Conservation (phyloP, 495 filamentous ascomycete genomes). For the Cryomyces minteri region DNA sequence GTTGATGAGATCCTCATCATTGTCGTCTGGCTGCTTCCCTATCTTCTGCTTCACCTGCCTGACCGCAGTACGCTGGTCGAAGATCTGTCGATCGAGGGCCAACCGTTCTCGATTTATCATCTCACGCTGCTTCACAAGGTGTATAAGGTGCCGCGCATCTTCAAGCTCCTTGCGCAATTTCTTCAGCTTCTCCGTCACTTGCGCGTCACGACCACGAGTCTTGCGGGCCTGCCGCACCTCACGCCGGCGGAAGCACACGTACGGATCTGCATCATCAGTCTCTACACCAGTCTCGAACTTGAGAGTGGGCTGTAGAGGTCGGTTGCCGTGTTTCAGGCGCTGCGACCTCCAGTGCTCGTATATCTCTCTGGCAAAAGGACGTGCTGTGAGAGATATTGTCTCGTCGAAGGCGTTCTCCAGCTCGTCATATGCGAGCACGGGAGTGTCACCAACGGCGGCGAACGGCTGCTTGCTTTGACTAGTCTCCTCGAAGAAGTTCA, state of each 20-base stretch:
- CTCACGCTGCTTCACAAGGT: slow-evolving; percentile 62
- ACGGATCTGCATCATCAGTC: slow-evolving; percentile 89
- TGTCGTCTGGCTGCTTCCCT: slow-evolving; percentile 56
- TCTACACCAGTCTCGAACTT: slow-evolving; percentile 88
- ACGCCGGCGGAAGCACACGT: slow-evolving; percentile 92
- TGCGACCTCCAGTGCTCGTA: slow-evolving; percentile 81
- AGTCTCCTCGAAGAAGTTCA: slow-evolving; percentile 87
- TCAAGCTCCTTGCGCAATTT: slow-evolving; percentile 82
- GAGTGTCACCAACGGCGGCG: slow-evolving; percentile 68
- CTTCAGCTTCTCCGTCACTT: slow-evolving; percentile 86
- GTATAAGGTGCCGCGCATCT: slow-evolving; percentile 64
- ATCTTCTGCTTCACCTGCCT: slow-evolving; percentile 43
- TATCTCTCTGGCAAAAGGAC: slow-evolving; percentile 62
- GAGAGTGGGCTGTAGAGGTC: slow-evolving; percentile 49
- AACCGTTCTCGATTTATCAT: slow-evolving; percentile 58
- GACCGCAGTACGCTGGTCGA: slow-evolving; percentile 58
- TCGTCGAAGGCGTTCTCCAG: slow-evolving; percentile 65
- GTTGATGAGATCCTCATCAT: slow-evolving; percentile 80
- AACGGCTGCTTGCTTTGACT: slow-evolving; percentile 65
- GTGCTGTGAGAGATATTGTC: slow-evolving; percentile 41
- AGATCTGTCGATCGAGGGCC: slow-evolving; percentile 51
- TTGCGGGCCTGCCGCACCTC: slow-evolving; percentile 90
- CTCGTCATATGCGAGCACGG: slow-evolving; percentile 60
- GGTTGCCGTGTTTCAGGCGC: slow-evolving; percentile 45
- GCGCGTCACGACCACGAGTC: slow-evolving; percentile 81